A percentile compares a stretch with the other conserved stretches of the same genome.
Evolutionary conservation across 176 grass and related monocot genomes (phyloP).

Genomic region (Typha latifolia): DNA sequence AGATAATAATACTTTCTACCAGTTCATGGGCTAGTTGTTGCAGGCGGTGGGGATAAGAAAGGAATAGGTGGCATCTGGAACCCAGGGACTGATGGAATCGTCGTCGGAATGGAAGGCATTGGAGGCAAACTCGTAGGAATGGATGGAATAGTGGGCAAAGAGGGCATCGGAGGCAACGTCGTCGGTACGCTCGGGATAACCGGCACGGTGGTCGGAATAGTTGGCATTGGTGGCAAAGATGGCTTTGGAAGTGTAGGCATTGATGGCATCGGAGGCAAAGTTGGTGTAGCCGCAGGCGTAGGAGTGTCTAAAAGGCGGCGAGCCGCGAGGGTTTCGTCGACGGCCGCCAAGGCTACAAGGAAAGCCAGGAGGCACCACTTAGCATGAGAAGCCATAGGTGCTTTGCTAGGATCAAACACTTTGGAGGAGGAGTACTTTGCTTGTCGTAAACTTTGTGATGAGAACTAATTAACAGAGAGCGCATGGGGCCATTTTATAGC

Average conservation of each 20-base stretch:
- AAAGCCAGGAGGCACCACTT: conserved; percentile 32
- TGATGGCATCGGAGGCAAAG: not conserved
- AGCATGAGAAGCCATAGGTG: conserved; percentile 35
- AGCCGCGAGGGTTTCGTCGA: conserved; percentile 38
- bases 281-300: conserved; percentile 34
- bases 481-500: not conserved
- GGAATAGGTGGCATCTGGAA: conserved; percentile 44
- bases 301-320: conserved; percentile 53
- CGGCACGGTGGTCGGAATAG: not conserved
- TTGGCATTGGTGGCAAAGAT: conserved; percentile 1
- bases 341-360: conserved; percentile 31
- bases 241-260: conserved; percentile 6
- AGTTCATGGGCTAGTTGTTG: conserved; percentile 42
- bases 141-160: conserved; percentile 40
- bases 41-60: conserved; percentile 37
- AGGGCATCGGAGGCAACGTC: not conserved
- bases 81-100: conserved; percentile 43
- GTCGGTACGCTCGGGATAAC: not conserved
- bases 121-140: conserved; percentile 42
- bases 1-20: conserved; percentile 12
- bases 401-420: not conserved
- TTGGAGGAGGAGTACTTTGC: not conserved
- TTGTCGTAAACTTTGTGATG: not conserved
- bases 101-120: conserved; percentile 33
- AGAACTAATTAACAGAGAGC: not conserved